Evolutionary conservation across 2,329 filamentous ascomycete species (phyloP), one percentile per base, ranked within the genome.

Genomic region (Clonostachys sp.): DNA sequence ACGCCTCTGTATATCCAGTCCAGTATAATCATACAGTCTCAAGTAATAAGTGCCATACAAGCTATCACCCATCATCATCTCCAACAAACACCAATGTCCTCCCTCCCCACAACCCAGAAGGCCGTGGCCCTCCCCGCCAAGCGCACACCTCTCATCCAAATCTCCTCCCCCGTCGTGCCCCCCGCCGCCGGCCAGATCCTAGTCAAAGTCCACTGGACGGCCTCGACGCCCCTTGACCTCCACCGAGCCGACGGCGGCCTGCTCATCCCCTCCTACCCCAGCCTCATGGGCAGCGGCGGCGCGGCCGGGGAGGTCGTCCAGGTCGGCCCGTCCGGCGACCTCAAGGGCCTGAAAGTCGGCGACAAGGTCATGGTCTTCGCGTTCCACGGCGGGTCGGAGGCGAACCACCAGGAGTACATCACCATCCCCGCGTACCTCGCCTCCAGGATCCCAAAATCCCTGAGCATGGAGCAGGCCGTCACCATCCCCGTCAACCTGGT

Each of bases 191-290:
- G 73, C 35, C 74, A 85, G 59, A 71, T 82, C 34, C 68, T 74
- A 14, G 62, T 85, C 39, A 71, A 67, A 24, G 74, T 80, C 10
- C 64, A 74, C 48, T 85, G 78, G 77, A 81, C 78, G 3, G 73
- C 79, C 3, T 82, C 80, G 2, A 80, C 77, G 2, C 82, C 82
- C 0, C 65, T 85, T 0, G 80, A 85, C 53, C 64, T 85, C 6
- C 82, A 85, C 61, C 74, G 80, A 49, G 77, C 78, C 41, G 80
- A 84, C 54, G 80, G 81, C 35, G 79, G 78, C 1, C 64, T 85
- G 0, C 58, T 83, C 12, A 68, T 82, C 12, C 55, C 65, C 30
- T 62, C 61, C 10, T 65, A 71, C 20, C 80, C 80, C 1, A 66
- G 72, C 51, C 62, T 77, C 6, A 65, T 78, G 10, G 80, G 80